A percentile compares a stretch with the other conserved stretches of the same genome.
These are phyloP conservation scores for Tricholomella constricta DNA, from an alignment of 768 basidiomycete species.

Conservation along the genomic window DNA sequence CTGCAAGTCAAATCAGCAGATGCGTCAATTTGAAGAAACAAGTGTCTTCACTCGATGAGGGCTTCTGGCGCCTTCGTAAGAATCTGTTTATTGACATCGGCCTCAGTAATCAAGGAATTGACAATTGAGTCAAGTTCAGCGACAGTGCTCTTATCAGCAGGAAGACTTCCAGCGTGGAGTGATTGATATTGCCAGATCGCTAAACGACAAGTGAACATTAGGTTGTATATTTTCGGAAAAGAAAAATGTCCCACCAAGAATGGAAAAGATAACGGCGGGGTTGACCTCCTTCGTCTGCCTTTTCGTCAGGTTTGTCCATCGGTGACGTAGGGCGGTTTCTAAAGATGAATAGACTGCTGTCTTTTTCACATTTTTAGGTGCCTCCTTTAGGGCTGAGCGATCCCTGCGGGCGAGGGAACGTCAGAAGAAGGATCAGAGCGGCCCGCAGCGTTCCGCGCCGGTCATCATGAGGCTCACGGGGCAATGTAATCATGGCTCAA, in stretches of 20 bases:
- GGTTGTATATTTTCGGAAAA: background rate
- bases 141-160: constrained; percentile 46
- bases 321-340: constrained; percentile 59
- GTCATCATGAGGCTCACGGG: constrained; percentile 56
- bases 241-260: constrained; percentile 56
- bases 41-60: constrained; percentile 59
- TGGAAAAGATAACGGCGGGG: constrained; percentile 67
- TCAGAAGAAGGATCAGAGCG: constrained; percentile 8
- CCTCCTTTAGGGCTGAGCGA: constrained; percentile 61
- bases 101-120: constrained; percentile 57
- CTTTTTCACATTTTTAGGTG: constrained; percentile 58
- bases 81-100: constrained; percentile 72
- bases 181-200: constrained; percentile 86
- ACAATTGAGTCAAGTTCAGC: constrained; percentile 66
- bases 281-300: constrained; percentile 84
- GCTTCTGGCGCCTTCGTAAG: constrained; percentile 57
- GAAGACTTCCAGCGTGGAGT: constrained; percentile 55
- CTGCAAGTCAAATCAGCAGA: constrained; percentile 39
- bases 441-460: constrained; percentile 10
- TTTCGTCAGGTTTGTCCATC: constrained; percentile 71
- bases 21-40: constrained; percentile 6
- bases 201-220: constrained; percentile 28
- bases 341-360: constrained; percentile 69
- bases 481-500: constrained; percentile 83
- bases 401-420: constrained; percentile 43